Evolutionary conservation across 1,284 basidiomycete genomes (phyloP).

Genomic region (Ceratobasidium sp.): DNA sequence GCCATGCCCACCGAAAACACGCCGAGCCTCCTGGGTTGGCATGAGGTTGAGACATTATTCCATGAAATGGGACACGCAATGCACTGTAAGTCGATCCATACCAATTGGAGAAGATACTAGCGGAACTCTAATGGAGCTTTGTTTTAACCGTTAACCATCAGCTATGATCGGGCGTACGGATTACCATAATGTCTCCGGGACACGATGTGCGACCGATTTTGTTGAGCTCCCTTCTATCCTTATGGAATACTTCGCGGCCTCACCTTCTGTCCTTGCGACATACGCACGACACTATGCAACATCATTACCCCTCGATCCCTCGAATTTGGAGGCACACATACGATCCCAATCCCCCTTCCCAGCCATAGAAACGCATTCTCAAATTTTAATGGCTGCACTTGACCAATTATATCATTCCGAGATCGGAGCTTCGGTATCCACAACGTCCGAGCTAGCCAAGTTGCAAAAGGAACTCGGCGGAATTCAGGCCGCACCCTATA

Average conservation of each 20-base stretch:
- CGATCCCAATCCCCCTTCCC: conserved; percentile 46
- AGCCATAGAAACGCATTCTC: conserved; percentile 82
- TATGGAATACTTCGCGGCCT: conserved; percentile 96
- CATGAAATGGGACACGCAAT: conserved; percentile 99
- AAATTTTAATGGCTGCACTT: conserved; percentile 87
- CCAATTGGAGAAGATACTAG: conserved; percentile 30
- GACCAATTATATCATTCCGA: conserved; percentile 92
- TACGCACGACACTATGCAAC: conserved; percentile 59
- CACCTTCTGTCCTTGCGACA: conserved; percentile 71
- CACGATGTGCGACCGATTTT: conserved; percentile 98
- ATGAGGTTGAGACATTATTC: conserved; percentile 93
- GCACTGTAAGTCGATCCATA: conserved; percentile 78
- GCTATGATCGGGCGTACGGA: conserved; percentile 98
- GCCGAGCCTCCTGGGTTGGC: conserved; percentile 85
- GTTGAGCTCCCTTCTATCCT: conserved; percentile 97
- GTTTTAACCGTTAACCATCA: conserved; percentile 49
- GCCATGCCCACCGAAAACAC: conserved; percentile 67
- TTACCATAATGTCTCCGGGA: conserved; percentile 97
- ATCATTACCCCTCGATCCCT: conserved; percentile 71
- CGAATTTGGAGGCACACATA: conserved; percentile 57
- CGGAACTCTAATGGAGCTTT: conserved; percentile 1
- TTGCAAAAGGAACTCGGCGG: conserved; percentile 76
- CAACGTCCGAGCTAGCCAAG: conserved; percentile 68
- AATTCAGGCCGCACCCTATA: conserved; percentile 80
- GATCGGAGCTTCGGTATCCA: conserved; percentile 70